Evolutionary conservation across 225 moss, liverwort and hornwort species (phyloP), one percentile per base, ranked within the genome.

Genomic region (Marchantia paleacea): DNA sequence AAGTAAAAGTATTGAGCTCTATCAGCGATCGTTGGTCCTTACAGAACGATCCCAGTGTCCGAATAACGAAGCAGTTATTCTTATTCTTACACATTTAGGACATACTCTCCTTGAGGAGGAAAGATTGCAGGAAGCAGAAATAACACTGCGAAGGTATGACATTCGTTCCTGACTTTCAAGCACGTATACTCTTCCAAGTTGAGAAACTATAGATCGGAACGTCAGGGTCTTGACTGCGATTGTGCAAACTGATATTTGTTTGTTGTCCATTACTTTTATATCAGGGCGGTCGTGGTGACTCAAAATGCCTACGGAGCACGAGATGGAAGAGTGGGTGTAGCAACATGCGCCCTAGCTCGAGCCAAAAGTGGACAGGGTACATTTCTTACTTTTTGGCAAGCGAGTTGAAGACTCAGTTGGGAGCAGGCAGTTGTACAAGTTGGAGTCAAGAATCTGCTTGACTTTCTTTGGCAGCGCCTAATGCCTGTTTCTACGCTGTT

Each of bases 271-370:
- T 8, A 62, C 49, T 63, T 79, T 57, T 54, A 30, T 78, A 84
- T 4, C 87, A 96, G 94, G 87, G 94, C 96, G 52, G 84, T 97
- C 77, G 84, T 78, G 77, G 85, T 97, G 73, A 92, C 92, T 57
- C 88, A 92, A 69, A 83, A 81, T 73, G 82, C 80, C 3, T 92
- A 87, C 80, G 96, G 93, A 85, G 76, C 83, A 85, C 77, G 76
- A 76, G 94, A 97, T 78, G 94, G 91, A 69, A 89, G 94, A 81
- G 90, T 88, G 72, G 96, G 93, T 48, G 85, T 97, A 79, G 96
- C 96, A 74, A 93, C 85, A 82, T 97, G 94, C 89, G 94, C 92
- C 22, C 80, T 96, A 74, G 96, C 94, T 77, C 91, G 94, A 76
- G 90, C 83, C 55, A 87, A 88, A 86, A 87, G 86, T 80, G 80